Percentiles rank a stretch among this genome's conserved stretches.
These are phyloP conservation scores for Tolypocladium guangdongense DNA, from an alignment of 2,329 filamentous ascomycete genomes.

Conservation along the genomic window DNA sequence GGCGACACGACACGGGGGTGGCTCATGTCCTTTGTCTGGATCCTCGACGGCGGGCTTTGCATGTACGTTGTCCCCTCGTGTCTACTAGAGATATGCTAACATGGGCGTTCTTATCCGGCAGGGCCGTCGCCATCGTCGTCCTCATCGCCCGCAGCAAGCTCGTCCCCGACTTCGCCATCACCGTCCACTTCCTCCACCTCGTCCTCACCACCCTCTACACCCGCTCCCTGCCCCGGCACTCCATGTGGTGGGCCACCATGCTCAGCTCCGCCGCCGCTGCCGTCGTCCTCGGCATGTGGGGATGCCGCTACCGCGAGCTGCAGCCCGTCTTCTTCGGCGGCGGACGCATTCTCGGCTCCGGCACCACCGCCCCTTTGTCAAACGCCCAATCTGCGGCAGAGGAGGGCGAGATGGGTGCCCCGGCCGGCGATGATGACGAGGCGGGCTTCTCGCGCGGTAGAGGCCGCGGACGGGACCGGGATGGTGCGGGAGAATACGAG, in stretches of 20 bases:
- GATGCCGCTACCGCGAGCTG: slow-evolving; percentile 81
- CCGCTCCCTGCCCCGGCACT: slow-evolving; percentile 60
- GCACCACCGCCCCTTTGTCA: slow-evolving; percentile 7
- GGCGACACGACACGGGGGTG: slow-evolving; percentile 53
- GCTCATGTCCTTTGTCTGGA: slow-evolving; percentile 46
- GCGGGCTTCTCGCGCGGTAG: slow-evolving; percentile 36
- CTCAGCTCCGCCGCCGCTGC: slow-evolving; percentile 31
- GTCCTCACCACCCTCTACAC: slow-evolving; percentile 70
- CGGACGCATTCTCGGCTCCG: slow-evolving; percentile 24
- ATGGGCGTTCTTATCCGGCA: slow-evolving; percentile 22
- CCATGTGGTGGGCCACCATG: slow-evolving; percentile 75
- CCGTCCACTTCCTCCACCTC: slow-evolving; percentile 75
- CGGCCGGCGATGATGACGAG: slow-evolving; percentile 21
- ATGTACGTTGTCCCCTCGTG: slow-evolving; percentile 26
- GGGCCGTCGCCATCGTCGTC: slow-evolving; percentile 71
- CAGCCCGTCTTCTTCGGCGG: slow-evolving; percentile 80
- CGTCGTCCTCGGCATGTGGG: slow-evolving; percentile 68
- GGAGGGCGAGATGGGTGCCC: slow-evolving; percentile 12
- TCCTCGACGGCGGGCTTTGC: slow-evolving; percentile 43
- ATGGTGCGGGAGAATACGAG: slow-evolving; percentile 52
- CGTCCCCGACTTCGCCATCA: slow-evolving; percentile 87
- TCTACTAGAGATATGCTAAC: background rate
- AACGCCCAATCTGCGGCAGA: slow-evolving; percentile 11
- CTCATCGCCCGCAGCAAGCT: slow-evolving; percentile 85
- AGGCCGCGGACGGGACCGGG: slow-evolving; percentile 40